Percentiles rank a stretch among this genome's conserved stretches.
phyloP scores from a whole-genome alignment of 2,329 filamentous ascomycete species.

The Dactylellina parvicollis region DNA sequence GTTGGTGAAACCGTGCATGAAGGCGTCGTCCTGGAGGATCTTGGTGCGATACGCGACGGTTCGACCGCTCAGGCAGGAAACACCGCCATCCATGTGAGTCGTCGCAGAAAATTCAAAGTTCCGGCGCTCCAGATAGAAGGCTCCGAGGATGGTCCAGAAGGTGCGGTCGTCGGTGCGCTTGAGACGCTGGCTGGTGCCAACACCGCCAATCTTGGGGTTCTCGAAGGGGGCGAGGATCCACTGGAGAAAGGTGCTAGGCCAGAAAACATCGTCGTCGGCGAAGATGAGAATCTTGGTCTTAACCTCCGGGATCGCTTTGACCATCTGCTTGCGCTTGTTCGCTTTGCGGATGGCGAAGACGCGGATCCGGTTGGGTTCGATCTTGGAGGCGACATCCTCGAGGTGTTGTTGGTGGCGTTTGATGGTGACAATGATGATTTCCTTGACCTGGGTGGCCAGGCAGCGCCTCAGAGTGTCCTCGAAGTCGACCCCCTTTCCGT shows the following conservation, averaged over 20 bases:
- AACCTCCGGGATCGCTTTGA: slow-evolving; percentile 86
- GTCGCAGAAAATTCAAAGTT: slow-evolving; percentile 98
- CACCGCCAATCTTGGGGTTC: slow-evolving; percentile 81
- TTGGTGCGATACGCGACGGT: slow-evolving; percentile 90
- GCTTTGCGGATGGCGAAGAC: slow-evolving; percentile 83
- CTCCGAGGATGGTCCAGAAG: slow-evolving; percentile 88
- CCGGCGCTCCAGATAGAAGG: slow-evolving; percentile 88
- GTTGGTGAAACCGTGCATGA: slow-evolving; percentile 87
- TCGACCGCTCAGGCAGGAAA: slow-evolving; percentile 95
- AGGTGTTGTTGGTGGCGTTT: slow-evolving; percentile 78
- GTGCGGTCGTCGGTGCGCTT: slow-evolving; percentile 73
- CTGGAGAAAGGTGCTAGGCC: slow-evolving; percentile 83
- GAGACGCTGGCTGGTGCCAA: slow-evolving; percentile 89
- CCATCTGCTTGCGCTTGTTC: slow-evolving; percentile 95
- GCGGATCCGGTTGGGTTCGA: slow-evolving; percentile 71
- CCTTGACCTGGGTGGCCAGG: slow-evolving; percentile 73
- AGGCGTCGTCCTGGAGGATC: slow-evolving; percentile 85
- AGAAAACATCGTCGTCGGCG: slow-evolving; percentile 94
- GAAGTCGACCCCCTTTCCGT: slow-evolving; percentile 84
- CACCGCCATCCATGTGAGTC: slow-evolving; percentile 90
- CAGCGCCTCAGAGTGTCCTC: slow-evolving; percentile 82
- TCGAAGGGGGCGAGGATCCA: slow-evolving; percentile 96
- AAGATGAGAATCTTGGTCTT: slow-evolving; percentile 86
- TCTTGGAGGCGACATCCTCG: slow-evolving; percentile 72
- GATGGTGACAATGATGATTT: slow-evolving; percentile 87